Conservation (phyloP, 1,139 yeast species). For the Blastobotrys malaysiensis region DNA sequence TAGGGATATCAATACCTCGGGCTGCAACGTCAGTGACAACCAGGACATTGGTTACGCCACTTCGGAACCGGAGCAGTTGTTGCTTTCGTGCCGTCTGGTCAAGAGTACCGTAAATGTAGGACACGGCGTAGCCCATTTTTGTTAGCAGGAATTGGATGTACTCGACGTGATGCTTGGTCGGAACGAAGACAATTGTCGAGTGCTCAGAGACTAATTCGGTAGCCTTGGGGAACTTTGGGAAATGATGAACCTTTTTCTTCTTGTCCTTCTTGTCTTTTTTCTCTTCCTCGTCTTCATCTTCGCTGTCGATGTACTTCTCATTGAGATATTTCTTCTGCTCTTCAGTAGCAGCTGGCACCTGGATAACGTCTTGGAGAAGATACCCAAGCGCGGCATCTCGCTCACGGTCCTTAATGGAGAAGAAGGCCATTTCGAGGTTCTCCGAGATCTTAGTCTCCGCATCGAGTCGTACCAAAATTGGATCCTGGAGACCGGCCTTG, state of each 20-base stretch:
- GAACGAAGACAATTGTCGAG: conserved; percentile 90
- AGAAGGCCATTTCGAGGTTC: conserved; percentile 82
- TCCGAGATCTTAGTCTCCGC: conserved; percentile 89
- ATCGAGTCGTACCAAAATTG: conserved; percentile 86
- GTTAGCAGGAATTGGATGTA: conserved; percentile 66
- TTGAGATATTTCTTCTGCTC: conserved; percentile 43
- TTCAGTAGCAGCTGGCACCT: conserved; percentile 72
- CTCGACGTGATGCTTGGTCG: conserved; percentile 97
- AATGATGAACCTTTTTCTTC: conserved; percentile 41
- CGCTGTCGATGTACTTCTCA: conserved; percentile 42
- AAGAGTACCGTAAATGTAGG: conserved; percentile 88
- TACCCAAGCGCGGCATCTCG: conserved; percentile 82
- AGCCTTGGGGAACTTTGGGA: conserved; percentile 66
- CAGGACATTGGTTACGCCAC: conserved; percentile 73
- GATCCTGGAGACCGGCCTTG: conserved; percentile 89
- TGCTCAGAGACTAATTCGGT: conserved; percentile 75
- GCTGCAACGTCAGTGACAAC: conserved; percentile 99
- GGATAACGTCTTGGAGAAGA: conserved; percentile 74
- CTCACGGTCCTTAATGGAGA: conserved; percentile 75
- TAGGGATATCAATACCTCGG: conserved; percentile 98
- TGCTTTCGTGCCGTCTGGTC: conserved; percentile 93
- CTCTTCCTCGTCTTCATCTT: conserved; percentile 44
- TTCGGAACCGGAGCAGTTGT: conserved; percentile 78
- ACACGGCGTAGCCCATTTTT: conserved; percentile 77
- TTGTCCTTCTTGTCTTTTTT: conserved; percentile 25